Base-by-base conservation (phyloP, 2,329 filamentous ascomycete genomes). In the Penicillium hesseltinei region DNA sequence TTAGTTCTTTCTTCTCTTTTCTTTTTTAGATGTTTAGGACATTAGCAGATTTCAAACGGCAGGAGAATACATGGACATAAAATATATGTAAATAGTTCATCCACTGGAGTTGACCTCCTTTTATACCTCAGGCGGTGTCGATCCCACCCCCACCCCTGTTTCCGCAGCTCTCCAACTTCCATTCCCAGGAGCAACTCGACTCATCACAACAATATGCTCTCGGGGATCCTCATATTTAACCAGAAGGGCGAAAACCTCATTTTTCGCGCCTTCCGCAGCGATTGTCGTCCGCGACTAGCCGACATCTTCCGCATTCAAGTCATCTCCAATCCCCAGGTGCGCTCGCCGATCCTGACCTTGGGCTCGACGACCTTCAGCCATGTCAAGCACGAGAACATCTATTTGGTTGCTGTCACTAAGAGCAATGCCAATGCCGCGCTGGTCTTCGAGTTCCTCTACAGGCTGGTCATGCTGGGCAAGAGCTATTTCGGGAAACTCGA, bases 181-280 rank as follows among this genome's bases (percentile, higher is more conserved):
- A 58, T 56, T 44, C 47, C 46, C 49, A 53, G 61, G 23, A 52
- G 21, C 39, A 45, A 33, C 11, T 52, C 29, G 57, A 53, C 53
- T 52, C 53, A 61, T 46, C 47, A 60, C 23, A 54, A 19, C 79
- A 88, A 71, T 63, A 99, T 99, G 95, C 83, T 99, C 67, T 97
- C 93, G 68, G 94, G 94, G 59, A 93, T 99, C 71, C 87, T 99
- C 66, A 88, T 99, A 67, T 99, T 99, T 84, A 99, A 99, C 69
- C 94, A 99, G 77, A 99, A 99, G 80, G 94, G 94, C 79, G 94
- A 99, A 81, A 97, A 99, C 78, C 90, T 99, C 73, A 99, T 99
- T 77, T 97, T 99, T 81, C 91, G 94, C 73, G 92, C 94, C 70
- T 99, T 99, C 79, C 92, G 94, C 72, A 96, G 96, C 75, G 95